These are phyloP conservation scores for Neurospora cerealis DNA, from an alignment of 495 filamentous ascomycete genomes.

Conservation along the genomic window DNA sequence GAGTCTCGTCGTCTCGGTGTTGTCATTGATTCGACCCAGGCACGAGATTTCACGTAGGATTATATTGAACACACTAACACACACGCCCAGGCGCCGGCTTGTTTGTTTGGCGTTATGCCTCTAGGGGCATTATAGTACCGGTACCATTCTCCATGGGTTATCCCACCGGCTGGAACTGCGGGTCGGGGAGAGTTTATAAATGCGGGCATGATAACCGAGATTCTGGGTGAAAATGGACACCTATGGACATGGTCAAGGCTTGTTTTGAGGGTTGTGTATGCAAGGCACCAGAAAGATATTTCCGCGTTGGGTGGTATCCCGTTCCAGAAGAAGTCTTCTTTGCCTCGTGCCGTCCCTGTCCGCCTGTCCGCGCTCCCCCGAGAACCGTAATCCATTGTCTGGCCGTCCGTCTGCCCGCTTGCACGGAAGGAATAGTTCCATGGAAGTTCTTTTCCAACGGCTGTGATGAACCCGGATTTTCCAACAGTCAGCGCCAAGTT, in stretches of 20 bases:
- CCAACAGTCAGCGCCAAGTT: background rate
- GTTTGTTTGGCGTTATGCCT: background rate
- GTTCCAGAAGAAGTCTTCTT: background rate
- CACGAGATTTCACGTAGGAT: background rate
- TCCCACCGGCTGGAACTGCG: background rate
- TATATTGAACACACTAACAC: background rate
- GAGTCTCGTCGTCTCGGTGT: background rate
- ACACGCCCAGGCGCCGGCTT: background rate
- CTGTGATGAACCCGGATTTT: background rate
- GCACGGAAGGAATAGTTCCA: background rate
- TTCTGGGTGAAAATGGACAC: background rate
- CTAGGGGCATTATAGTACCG: background rate
- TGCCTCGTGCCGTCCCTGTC: background rate
- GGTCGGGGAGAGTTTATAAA: background rate
- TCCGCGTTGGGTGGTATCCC: background rate
- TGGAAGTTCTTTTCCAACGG: background rate
- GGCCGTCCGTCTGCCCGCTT: background rate
- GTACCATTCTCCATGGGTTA: background rate
- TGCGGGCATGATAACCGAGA: background rate
- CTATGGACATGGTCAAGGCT: background rate
- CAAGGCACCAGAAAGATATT: background rate
- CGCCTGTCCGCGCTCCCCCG: background rate
- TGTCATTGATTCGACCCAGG: background rate
- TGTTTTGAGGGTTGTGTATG: background rate
- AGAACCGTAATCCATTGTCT: background rate